Percentiles rank a stretch among this genome's conserved stretches.
Evolutionary conservation across 306 rosid species (phyloP).

Genomic region (Medicago truncatula): DNA sequence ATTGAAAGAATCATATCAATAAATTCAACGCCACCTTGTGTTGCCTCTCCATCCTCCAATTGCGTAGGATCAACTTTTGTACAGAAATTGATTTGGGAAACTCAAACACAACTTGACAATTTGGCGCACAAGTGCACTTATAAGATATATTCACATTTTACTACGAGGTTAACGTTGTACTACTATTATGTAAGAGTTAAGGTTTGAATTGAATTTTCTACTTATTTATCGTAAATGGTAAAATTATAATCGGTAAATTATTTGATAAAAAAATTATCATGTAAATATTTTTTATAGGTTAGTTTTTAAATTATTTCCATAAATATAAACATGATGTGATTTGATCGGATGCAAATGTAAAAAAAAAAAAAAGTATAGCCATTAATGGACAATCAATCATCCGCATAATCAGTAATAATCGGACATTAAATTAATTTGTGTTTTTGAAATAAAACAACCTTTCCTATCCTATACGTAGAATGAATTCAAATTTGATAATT

Average conservation of each 20-base stretch:
- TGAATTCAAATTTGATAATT: conserved; percentile 27
- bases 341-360: no score
- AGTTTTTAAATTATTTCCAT: no score
- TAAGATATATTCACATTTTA: no score
- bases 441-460: background rate
- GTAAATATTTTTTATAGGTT: no score
- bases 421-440: background rate
- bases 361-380: no score
- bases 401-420: background rate
- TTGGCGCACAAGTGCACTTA: background rate
- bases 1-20: background rate
- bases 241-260: no score
- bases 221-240: no score
- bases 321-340: no score
- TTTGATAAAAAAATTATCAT: no score
- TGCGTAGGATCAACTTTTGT: background rate
- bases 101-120: background rate
- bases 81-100: background rate
- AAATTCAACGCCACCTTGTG: background rate
- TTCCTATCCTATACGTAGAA: background rate
- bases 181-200: no score
- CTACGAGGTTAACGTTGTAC: no score
- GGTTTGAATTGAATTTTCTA: no score
- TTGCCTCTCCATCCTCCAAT: background rate
- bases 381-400: background rate